Conservation (phyloP, 768 basidiomycete genomes). For the Rhodotorula graminis region DNA sequence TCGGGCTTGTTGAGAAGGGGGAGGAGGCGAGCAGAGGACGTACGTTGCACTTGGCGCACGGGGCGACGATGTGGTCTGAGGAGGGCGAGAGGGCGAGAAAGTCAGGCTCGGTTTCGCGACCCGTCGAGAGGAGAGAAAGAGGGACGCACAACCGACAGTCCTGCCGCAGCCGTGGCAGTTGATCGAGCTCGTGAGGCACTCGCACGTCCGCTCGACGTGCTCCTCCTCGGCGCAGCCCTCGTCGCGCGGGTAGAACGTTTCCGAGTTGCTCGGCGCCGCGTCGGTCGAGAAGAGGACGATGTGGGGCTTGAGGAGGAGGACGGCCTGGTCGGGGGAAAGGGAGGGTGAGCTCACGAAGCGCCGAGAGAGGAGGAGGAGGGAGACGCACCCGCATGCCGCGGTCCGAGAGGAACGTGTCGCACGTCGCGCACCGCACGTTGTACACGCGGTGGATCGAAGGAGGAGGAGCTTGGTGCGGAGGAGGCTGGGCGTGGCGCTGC, state of each 20-base stretch:
- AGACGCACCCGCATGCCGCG: conserved; percentile 72
- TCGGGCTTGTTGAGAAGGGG: neutral
- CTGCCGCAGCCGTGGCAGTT: conserved; percentile 74
- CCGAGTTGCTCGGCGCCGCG: conserved; percentile 61
- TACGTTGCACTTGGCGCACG: conserved; percentile 64
- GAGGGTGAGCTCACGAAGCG: too few relatives aligned
- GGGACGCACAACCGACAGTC: conserved; percentile 58
- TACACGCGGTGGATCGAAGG: conserved; percentile 54
- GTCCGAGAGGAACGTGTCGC: conserved; percentile 70
- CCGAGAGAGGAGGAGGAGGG: neutral
- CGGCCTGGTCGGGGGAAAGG: conserved; percentile 55
- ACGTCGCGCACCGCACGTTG: conserved; percentile 71
- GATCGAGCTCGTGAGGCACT: conserved; percentile 75
- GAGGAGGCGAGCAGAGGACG: neutral
- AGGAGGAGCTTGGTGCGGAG: neutral
- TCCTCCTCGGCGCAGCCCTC: conserved; percentile 26
- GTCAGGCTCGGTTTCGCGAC: neutral
- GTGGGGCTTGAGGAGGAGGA: conserved; percentile 72
- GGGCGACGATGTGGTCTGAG: conserved; percentile 42
- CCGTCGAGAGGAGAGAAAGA: neutral
- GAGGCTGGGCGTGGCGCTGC: neutral
- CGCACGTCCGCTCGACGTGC: conserved; percentile 60
- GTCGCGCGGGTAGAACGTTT: conserved; percentile 38
- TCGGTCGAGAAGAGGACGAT: conserved; percentile 80
- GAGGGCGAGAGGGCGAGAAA: rapidly evolving